Conservation (phyloP, 768 basidiomycete genomes). For the Lactarius indigo region DNA sequence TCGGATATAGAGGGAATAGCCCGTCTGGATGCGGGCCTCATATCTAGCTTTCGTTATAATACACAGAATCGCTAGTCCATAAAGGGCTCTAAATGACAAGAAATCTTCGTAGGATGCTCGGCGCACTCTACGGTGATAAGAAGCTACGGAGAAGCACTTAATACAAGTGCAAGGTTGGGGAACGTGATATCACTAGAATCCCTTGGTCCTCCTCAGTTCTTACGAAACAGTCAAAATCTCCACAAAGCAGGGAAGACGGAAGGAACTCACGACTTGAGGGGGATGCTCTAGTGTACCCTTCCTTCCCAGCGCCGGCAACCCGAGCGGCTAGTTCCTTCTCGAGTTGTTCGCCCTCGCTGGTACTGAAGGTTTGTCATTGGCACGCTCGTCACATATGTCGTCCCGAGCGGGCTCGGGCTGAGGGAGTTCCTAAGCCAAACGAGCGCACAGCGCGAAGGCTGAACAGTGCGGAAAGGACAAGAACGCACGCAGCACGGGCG, state of each 20-base stretch:
- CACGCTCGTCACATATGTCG: constrained; percentile 1
- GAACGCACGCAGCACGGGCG: constrained; percentile 22
- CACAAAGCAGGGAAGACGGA: not conserved
- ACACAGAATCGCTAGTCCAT: not conserved
- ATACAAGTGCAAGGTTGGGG: not conserved
- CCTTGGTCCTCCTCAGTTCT: not conserved
- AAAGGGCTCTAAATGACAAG: constrained; percentile 10
- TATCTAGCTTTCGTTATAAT: not conserved
- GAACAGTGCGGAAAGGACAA: constrained; percentile 19
- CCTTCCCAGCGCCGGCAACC: constrained; percentile 17
- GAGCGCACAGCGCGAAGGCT: constrained; percentile 17
- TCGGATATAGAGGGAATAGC: not conserved
- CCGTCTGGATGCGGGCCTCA: not conserved
- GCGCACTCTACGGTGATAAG: not conserved
- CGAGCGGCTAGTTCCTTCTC: constrained; percentile 21
- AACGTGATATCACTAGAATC: not conserved
- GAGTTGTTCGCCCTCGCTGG: constrained; percentile 5
- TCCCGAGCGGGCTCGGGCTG: constrained; percentile 1
- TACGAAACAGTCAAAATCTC: not conserved
- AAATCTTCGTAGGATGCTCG: not conserved
- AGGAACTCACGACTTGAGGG: constrained; percentile 11
- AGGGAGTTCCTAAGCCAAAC: not conserved
- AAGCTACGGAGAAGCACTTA: not conserved
- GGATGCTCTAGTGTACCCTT: constrained; percentile 2
- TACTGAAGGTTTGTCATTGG: constrained; percentile 10